phyloP scores from a whole-genome alignment of 768 basidiomycete genomes.

The Leccinum imitatum region DNA sequence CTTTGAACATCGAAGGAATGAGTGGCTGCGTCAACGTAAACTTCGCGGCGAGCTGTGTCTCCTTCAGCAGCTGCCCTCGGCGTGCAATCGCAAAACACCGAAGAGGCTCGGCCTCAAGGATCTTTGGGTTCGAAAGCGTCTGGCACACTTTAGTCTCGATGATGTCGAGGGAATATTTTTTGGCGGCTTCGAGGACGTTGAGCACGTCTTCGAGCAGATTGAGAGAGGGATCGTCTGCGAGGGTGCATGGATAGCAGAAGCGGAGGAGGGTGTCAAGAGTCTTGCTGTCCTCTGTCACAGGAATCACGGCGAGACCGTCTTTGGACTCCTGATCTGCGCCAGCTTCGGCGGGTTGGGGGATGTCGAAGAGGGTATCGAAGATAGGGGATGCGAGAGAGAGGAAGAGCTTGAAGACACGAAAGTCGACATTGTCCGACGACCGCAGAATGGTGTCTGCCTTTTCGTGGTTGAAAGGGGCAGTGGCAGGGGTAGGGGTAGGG shows the following conservation, averaged over 20 bases:
- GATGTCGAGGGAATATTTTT: not conserved
- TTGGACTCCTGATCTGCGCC: not conserved
- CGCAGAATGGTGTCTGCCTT: not conserved
- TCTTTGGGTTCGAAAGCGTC: not conserved
- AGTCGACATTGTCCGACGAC: not conserved
- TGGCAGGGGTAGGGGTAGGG: not conserved
- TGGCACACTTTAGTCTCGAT: not conserved
- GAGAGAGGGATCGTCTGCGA: not conserved
- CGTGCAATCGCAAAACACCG: not conserved
- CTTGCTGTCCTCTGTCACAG: not conserved
- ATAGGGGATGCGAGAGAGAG: not conserved
- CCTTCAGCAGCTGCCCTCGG: not conserved
- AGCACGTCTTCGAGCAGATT: not conserved
- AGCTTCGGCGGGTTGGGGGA: not conserved
- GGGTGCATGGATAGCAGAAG: constrained; percentile 19
- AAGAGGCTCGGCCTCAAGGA: not conserved
- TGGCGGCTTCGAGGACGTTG: not conserved
- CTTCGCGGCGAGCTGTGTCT: not conserved
- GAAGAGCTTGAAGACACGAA: not conserved
- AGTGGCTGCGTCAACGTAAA: not conserved
- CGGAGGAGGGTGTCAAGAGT: constrained; percentile 9
- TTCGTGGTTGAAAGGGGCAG: not conserved
- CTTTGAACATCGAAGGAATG: not conserved
- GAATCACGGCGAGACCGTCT: not conserved
- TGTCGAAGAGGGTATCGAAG: not conserved